Conservation (phyloP, 768 basidiomycete genomes). For the Termitomyces sp. region DNA sequence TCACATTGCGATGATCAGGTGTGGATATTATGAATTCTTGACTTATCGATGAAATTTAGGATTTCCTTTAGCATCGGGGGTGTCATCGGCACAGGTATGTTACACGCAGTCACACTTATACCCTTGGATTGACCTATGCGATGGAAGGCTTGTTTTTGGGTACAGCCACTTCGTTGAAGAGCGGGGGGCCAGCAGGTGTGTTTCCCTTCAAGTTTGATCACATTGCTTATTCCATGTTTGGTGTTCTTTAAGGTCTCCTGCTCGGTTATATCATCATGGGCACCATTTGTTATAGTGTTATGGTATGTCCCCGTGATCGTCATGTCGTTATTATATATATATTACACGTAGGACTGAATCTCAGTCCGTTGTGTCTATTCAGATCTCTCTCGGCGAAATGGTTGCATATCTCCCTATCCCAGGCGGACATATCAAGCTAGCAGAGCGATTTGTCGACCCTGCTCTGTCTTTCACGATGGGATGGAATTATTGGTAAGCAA, state of each 20-base stretch:
- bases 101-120: neutral
- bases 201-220: neutral
- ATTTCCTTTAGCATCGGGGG: slow-evolving; percentile 39
- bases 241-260: slow-evolving; percentile 42
- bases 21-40: neutral
- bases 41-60: slow-evolving; percentile 17
- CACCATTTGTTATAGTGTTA: slow-evolving; percentile 54
- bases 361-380: neutral
- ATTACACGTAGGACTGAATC: neutral
- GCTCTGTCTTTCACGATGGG: slow-evolving; percentile 59
- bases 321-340: too few species aligned
- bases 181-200: slow-evolving; percentile 61
- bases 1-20: slow-evolving; percentile 77
- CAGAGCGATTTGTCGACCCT: slow-evolving; percentile 79
- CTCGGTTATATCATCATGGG: slow-evolving; percentile 66
- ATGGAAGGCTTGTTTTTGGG: slow-evolving; percentile 44
- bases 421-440: slow-evolving; percentile 74
- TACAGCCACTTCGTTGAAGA: slow-evolving; percentile 38
- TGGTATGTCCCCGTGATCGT: slow-evolving; percentile 35
- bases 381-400: slow-evolving; percentile 73
- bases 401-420: slow-evolving; percentile 71
- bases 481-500: slow-evolving; percentile 39
- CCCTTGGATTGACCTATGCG: neutral
- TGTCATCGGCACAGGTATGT: slow-evolving; percentile 45
- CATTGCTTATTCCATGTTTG: neutral